Percentiles rank a stretch among this genome's conserved stretches.
These are phyloP conservation scores for Sistotremastrum niveocremeum DNA, from an alignment of 768 basidiomycete species.

Conservation along the genomic window DNA sequence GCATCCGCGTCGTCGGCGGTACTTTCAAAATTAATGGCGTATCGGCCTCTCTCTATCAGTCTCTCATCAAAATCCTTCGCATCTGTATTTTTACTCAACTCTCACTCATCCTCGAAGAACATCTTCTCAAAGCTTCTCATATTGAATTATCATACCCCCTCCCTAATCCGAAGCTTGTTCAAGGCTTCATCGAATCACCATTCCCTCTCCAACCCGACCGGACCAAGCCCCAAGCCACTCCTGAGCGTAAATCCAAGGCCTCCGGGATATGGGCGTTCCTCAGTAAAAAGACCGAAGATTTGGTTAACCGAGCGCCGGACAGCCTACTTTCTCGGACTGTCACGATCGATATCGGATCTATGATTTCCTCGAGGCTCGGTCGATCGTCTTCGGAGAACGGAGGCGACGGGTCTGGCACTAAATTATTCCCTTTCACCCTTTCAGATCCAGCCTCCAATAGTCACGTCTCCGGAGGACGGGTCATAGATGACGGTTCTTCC, in stretches of 20 bases:
- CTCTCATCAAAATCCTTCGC: slow-evolving; percentile 36
- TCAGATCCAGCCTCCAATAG: too few relatives aligned
- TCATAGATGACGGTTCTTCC: neutral
- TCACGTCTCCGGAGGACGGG: too few relatives aligned
- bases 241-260: slow-evolving; percentile 11
- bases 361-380: neutral
- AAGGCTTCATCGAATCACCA: slow-evolving; percentile 3
- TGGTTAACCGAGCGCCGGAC: slow-evolving; percentile 14
- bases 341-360: neutral
- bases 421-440: too few relatives aligned
- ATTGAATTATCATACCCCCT: slow-evolving; percentile 33
- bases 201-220: slow-evolving; percentile 8
- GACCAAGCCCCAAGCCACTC: slow-evolving; percentile 2
- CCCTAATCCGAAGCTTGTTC: slow-evolving; percentile 3
- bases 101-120: slow-evolving; percentile 48
- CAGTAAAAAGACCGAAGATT: slow-evolving; percentile 21
- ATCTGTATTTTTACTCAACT: slow-evolving; percentile 40
- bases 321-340: neutral
- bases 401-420: too few relatives aligned
- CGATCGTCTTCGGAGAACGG: too few relatives aligned
- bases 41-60: slow-evolving; percentile 27
- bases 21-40: slow-evolving; percentile 43
- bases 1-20: slow-evolving; percentile 39
- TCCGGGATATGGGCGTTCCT: slow-evolving; percentile 23
- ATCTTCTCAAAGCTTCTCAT: slow-evolving; percentile 35